A percentile compares a stretch with the other conserved stretches of the same genome.
These are phyloP conservation scores for Beauveria varroae DNA, from an alignment of 2,329 filamentous ascomycete genomes.

Conservation along the genomic window DNA sequence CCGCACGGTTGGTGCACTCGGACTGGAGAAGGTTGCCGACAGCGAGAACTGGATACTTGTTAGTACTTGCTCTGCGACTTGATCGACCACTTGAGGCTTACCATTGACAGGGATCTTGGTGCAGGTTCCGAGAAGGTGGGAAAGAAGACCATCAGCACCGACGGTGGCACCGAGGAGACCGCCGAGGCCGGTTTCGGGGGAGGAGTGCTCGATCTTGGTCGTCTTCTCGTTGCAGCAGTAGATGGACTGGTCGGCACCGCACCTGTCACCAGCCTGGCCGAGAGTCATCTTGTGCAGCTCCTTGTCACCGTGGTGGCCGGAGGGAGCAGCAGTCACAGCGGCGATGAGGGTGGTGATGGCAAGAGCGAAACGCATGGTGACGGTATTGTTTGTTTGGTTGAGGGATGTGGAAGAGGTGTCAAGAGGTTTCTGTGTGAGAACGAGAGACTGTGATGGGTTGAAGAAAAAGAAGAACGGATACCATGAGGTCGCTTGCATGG, in stretches of 20 bases:
- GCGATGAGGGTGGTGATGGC: not conserved
- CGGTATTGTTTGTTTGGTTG: not conserved
- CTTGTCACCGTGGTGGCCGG: not conserved
- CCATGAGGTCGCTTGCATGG: too few relatives aligned
- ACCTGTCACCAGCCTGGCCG: not conserved
- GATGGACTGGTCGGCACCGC: not conserved
- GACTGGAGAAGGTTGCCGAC: not conserved
- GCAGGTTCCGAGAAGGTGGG: not conserved
- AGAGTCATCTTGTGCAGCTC: not conserved
- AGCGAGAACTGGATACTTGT: not conserved
- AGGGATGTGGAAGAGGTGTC: not conserved
- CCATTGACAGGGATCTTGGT: not conserved
- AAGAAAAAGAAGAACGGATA: not conserved
- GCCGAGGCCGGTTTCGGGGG: not conserved
- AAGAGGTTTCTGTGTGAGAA: not conserved
- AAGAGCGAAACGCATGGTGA: not conserved
- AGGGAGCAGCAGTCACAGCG: not conserved
- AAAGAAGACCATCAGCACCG: not conserved
- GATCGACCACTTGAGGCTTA: not conserved
- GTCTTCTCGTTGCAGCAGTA: not conserved
- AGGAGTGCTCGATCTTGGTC: not conserved
- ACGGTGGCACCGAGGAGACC: not conserved
- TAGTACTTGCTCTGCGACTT: not conserved
- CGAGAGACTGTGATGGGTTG: not conserved
- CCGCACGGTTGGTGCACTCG: not conserved